Base-by-base conservation (phyloP, 1,284 basidiomycete genomes). In the Apiotrichum porosum region DNA sequence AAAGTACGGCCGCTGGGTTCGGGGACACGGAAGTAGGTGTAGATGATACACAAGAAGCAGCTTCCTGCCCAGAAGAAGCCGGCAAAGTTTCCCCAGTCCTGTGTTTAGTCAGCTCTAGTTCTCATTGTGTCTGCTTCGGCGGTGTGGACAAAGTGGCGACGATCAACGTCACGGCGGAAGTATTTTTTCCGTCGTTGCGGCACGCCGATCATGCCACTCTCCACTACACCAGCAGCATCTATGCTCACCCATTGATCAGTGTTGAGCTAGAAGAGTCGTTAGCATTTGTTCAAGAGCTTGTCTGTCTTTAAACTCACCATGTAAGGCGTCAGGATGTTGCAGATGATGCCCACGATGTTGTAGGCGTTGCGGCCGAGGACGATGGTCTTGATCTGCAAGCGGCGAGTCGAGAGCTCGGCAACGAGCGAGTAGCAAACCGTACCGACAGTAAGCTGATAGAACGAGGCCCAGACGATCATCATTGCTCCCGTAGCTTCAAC, bases 301-400 rank as follows among this genome's bases (percentile, higher is more conserved):
- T n/a, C n/a, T n/a, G n/a, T 23, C 5, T 6, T 19, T 17, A 14
- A 3, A 43, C 42, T 42, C 40, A 42, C 40, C 73, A 76, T 73
- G 57, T 75, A 73, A 4, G 76, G 76, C 9, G 68, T 71, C 17
- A 76, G 57, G 24, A 74, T 61, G 35, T 60, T 62, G 57, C 59
- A 60, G 52, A 69, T 54, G 53, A 74, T 75, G 56, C 76, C 77
- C 57, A 74, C 71, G 38, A 68, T 51, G 49, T 66, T 66, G 61
- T 72, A 74, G 2, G 61, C 52, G 44, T 62, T 64, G 40, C 79
- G 72, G 26, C 76, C 73, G 21, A 81, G 68, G 1, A 75, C 79
- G 52, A 80, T 72, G 2, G 78, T 77, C 68, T 80, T 80, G 57
- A 76, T 72, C 37, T 74, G 66, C 6, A 78, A 68, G 21, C 76